Percentiles rank a stretch among this genome's conserved stretches.
Conservation (phyloP, 2,329 filamentous ascomycete species). For the Neonectria sp. region DNA sequence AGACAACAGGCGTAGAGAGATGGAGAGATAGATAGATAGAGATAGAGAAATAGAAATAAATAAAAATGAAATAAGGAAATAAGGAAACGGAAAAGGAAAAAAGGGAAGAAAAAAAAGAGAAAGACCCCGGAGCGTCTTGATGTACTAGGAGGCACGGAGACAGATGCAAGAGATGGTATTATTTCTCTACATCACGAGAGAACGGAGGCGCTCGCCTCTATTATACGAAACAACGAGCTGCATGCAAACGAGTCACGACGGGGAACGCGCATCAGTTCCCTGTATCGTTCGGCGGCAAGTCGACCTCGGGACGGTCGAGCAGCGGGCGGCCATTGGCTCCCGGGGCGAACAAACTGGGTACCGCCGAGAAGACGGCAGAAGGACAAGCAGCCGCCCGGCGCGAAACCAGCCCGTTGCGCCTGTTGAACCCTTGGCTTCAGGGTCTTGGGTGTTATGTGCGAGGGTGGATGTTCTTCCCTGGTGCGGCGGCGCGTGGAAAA, state of each 20-base stretch:
- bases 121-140: conserved; percentile 41
- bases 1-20: conserved; percentile 11
- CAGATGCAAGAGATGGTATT: conserved; percentile 40
- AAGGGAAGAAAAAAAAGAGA: conserved; percentile 31
- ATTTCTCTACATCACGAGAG: conserved; percentile 32
- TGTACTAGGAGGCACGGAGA: conserved; percentile 18
- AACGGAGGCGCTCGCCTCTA: conserved; percentile 39
- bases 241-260: conserved; percentile 12
- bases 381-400: conserved; percentile 20
- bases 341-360: conserved; percentile 11
- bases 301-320: conserved; percentile 4
- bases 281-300: conserved; percentile 23
- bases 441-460: conserved; percentile 4
- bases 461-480: conserved; percentile 7
- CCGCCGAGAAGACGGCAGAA: background rate
- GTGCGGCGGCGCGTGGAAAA: conserved; percentile 23
- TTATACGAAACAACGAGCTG: conserved; percentile 43
- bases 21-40: conserved; percentile 34
- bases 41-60: conserved; percentile 42
- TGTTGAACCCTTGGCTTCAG: background rate
- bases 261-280: background rate
- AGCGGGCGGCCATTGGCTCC: conserved; percentile 9
- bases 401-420: conserved; percentile 9
- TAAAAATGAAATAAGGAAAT: conserved; percentile 43
- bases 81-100: conserved; percentile 42